Evolutionary conservation across 139 green algal genomes (phyloP).

Genomic region (Auxenochlorella protothecoides): DNA sequence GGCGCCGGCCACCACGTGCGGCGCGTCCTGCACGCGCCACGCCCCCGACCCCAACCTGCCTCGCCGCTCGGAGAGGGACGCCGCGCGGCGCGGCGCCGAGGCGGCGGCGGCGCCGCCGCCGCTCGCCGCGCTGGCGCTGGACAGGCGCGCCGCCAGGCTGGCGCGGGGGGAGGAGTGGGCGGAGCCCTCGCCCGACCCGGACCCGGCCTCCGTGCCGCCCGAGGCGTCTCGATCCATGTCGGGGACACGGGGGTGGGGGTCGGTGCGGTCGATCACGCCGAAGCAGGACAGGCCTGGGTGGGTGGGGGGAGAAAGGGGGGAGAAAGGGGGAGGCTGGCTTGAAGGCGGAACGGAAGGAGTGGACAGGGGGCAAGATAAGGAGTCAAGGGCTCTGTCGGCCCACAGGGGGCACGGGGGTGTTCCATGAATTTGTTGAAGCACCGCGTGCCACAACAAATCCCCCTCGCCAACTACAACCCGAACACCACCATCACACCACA

Average conservation of each 20-base stretch:
- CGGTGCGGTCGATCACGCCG: conserved; percentile 65
- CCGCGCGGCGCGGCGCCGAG: not conserved
- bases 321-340: too few species aligned
- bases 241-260: conserved; percentile 18
- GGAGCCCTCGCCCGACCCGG: not conserved
- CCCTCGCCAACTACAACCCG: conserved; percentile 2
- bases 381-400: too few species aligned
- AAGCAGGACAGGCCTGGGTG: conserved; percentile 55
- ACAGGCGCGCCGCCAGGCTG: conserved; percentile 14
- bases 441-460: not conserved
- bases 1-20: not conserved
- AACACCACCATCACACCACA: conserved; percentile 24
- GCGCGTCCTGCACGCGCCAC: not conserved
- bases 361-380: too few species aligned
- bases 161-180: not conserved
- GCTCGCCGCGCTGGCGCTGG: conserved; percentile 2
- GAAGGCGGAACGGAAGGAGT: too few species aligned
- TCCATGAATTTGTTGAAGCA: too few species aligned
- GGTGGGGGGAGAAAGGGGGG: too few species aligned
- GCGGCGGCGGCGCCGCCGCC: not conserved
- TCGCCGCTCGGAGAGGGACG: not conserved
- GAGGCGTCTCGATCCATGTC: too few species aligned
- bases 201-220: too few species aligned
- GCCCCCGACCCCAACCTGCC: conserved; percentile 5
- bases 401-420: too few species aligned